Evolutionary conservation across 441 rosid species (phyloP), one percentile per base, ranked within the genome.

Genomic region (Sinapis alba): DNA sequence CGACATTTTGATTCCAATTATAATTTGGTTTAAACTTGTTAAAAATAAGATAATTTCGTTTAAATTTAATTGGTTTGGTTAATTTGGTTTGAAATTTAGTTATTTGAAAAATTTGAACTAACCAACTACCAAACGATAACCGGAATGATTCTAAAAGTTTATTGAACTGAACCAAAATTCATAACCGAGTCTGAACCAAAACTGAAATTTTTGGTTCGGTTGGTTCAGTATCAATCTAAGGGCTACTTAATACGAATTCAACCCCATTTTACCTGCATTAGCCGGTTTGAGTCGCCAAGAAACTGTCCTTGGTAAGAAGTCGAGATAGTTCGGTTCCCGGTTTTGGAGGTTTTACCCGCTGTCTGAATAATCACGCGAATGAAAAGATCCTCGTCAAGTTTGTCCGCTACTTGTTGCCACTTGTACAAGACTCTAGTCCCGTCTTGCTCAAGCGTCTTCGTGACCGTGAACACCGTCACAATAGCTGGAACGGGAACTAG

Each of bases 401-500:
- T 83, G 18, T 71, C 68, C 1, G 80, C 79, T 4, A 80, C 73
- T 15, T 78, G 74, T 64, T 80, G 80, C 84, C 86, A 83, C 41
- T 73, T 75, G 28, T 83, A 65, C 60, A 83, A 30, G 64, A 80
- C 47, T 2, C 54, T 64, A 10, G 76, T 80, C 5, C 68, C 82
- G 32, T 72, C 71, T 71, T 77, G 81, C 70, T 83, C 76, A 16
- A 80, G 74, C 57, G 82, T 77, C 59, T 78, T 80, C 43, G 75
- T 64, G 3, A 80, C 80, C 12, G 73, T 73, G 67, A 83, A 77
- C 26, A 71, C 82, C 3, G 85, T 77, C 1, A 80, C 83, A 0
- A 56, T 77, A 3, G 15, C 47, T 2, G 85, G 85, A 54, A 83
- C 78, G 0, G 72, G 73, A 10, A 80, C 82, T 3, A 83, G 72